Base-by-base conservation (phyloP, 257 asterid genomes). In the Plantago ovata region DNA sequence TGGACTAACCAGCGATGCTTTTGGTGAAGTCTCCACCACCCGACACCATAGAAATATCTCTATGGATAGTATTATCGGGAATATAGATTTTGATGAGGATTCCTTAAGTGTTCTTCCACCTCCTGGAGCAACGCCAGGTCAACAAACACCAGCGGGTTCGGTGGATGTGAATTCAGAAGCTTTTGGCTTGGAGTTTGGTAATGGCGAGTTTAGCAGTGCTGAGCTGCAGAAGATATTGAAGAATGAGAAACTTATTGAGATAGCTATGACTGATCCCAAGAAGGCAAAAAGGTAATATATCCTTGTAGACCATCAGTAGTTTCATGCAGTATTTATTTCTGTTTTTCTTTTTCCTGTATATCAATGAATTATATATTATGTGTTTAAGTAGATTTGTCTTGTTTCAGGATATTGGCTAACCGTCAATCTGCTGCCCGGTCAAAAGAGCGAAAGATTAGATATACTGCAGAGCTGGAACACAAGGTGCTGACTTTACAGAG, bases 151-250 rank as follows among this genome's bases (percentile, higher is more conserved):
- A 0, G 69, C 72, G 56, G 69, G 63, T 77, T 79, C 89, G 3
- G 56, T 74, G 14, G 84, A 82, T 60, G 58, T 72, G 3, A 77
- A 75, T 73, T 61, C 80, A 42, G 77, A 75, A 66, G 58, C 71
- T 23, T 75, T 77, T 58, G 69, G 82, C 77, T 46, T 80, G 84
- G 87, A 78, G 58, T 74, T 80, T 64, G 85, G 86, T 22, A 78
- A 74, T 66, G 91, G 87, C 32, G 84, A 80, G 58, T 85, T 85
- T 67, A 75, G 80, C 53, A 91, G 86, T 21, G 78, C 79, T 40
- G 91, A 82, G 53, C 63, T 82, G 33, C 78, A 82, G 73, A 82
- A 82, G 71, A 85, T 85, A 38, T 77, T 75, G 91, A 85, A 80
- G 20, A 80, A 82, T 66, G 85, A 80, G 66, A 85, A 80, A 68